Percentiles rank a stretch among this genome's conserved stretches.
Conservation (phyloP, 768 basidiomycete species). For the Russula lepida region DNA sequence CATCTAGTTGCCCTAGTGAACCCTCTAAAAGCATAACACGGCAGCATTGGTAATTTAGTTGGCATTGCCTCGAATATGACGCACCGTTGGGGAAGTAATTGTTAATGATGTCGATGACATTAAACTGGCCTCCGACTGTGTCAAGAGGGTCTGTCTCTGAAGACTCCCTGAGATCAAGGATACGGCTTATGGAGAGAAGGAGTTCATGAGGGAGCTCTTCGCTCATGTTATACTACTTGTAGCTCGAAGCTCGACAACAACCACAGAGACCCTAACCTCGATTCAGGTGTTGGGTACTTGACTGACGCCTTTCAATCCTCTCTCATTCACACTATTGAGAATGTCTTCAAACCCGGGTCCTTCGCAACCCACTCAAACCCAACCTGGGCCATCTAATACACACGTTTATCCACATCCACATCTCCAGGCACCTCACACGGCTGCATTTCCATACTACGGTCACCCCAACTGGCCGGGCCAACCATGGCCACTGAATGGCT, state of each 20-base stretch:
- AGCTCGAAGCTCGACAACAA: too few relatives aligned
- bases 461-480: constrained; percentile 23
- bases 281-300: not conserved
- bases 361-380: constrained; percentile 2
- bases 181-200: constrained; percentile 59
- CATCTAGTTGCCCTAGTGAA: constrained; percentile 63
- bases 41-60: not conserved
- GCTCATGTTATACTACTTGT: constrained; percentile 15
- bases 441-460: constrained; percentile 21
- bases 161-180: constrained; percentile 46
- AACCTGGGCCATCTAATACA: not conserved
- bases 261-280: constrained; percentile 8
- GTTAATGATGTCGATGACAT: constrained; percentile 47
- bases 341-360: constrained; percentile 15
- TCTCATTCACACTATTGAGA: not conserved
- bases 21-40: constrained; percentile 43
- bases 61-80: constrained; percentile 18
- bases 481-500: constrained; percentile 15
- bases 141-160: constrained; percentile 48
- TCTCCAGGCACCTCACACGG: not conserved
- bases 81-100: constrained; percentile 73
- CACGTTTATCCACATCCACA: constrained; percentile 14
- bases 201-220: constrained; percentile 60
- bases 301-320: not conserved
- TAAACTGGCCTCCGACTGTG: constrained; percentile 48